Conservation (phyloP, 306 rosid genomes). For the Cicer arietinum region DNA sequence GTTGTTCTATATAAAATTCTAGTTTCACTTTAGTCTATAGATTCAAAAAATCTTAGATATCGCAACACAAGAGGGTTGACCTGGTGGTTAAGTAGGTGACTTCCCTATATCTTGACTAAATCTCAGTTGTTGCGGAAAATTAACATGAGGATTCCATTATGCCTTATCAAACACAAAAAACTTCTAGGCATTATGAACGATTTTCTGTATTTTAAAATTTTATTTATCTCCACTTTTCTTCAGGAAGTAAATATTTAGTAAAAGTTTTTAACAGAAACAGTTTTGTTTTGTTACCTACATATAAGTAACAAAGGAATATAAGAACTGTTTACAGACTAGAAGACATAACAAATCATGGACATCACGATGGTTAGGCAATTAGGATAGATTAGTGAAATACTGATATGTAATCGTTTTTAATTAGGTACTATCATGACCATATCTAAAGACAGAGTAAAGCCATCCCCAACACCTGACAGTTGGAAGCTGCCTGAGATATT, state of each 20-base stretch:
- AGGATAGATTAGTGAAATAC: neutral
- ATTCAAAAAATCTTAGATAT: no score
- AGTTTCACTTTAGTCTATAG: neutral
- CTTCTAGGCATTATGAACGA: neutral
- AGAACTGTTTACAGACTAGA: constrained; percentile 4
- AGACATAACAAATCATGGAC: constrained; percentile 20
- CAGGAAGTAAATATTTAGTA: neutral
- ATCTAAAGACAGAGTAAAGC: constrained; percentile 82
- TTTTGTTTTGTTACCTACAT: constrained; percentile 20
- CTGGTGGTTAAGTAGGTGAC: neutral
- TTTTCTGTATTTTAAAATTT: neutral
- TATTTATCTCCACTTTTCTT: neutral
- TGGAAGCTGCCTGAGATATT: constrained; percentile 91
- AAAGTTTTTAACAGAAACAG: constrained; percentile 9
- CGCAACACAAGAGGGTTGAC: neutral
- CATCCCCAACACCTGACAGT: constrained; percentile 87
- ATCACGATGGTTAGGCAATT: neutral
- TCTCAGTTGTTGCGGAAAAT: neutral
- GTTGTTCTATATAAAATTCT: neutral
- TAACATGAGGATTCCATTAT: constrained; percentile 1
- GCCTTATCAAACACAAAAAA: neutral
- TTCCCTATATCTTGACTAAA: neutral
- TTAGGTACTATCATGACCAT: constrained; percentile 90
- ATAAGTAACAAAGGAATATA: constrained; percentile 6
- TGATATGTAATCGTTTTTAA: constrained; percentile 13